These are phyloP conservation scores for Penicillium ucsense DNA, from an alignment of 495 filamentous ascomycete genomes.

Conservation along the genomic window DNA sequence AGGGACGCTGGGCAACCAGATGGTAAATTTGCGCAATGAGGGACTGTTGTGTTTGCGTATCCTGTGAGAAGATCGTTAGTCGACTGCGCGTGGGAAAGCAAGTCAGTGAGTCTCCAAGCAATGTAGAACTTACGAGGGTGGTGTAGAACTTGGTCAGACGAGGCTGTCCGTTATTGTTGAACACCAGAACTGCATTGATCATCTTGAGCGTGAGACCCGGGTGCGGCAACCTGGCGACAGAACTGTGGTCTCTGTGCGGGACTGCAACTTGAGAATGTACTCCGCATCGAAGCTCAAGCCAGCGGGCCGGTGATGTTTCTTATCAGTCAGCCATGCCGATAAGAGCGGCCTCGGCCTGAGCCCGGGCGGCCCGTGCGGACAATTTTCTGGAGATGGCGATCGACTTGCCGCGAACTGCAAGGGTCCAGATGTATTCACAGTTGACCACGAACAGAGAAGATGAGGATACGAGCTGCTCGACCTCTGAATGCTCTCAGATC, in stretches of 20 bases:
- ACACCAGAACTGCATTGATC: slow-evolving; percentile 98
- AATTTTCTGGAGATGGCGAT: slow-evolving; percentile 11
- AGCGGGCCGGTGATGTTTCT: background rate
- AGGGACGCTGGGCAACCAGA: slow-evolving; percentile 81
- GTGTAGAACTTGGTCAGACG: slow-evolving; percentile 98
- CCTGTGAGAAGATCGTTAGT: slow-evolving; percentile 38
- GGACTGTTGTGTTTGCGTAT: slow-evolving; percentile 89
- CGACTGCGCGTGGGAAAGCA: background rate
- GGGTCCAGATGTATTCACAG: background rate
- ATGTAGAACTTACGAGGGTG: slow-evolving; percentile 59
- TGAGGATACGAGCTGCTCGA: slow-evolving; percentile 2
- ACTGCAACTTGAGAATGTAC: too few relatives aligned
- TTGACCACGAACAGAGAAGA: background rate
- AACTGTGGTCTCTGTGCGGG: too few relatives aligned
- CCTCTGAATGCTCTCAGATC: background rate
- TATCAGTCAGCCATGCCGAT: slow-evolving; percentile 6
- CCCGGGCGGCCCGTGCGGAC: slow-evolving; percentile 7
- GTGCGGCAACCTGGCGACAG: too few relatives aligned
- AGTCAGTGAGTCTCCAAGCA: background rate
- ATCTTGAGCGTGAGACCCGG: slow-evolving; percentile 36
- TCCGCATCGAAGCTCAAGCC: too few relatives aligned
- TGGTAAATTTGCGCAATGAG: slow-evolving; percentile 96
- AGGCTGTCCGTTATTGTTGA: slow-evolving; percentile 95
- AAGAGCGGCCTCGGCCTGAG: background rate
- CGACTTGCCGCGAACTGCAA: background rate